Evolutionary conservation across 192 early-diverging fungal genomes (phyloP).

Genomic region (Coemansia umbellata): DNA sequence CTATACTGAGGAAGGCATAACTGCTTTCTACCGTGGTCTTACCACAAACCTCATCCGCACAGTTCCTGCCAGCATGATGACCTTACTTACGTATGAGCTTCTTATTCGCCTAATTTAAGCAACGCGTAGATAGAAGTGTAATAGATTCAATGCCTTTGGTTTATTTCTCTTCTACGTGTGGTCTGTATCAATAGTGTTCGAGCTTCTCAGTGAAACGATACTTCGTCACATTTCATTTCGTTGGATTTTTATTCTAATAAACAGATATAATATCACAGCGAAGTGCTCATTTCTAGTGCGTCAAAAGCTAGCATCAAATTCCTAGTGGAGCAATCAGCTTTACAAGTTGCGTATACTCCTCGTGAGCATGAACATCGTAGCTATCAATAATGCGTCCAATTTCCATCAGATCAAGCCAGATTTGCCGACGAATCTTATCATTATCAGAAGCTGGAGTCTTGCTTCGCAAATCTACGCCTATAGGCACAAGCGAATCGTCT

Average conservation of each 20-base stretch:
- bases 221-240: too few species aligned
- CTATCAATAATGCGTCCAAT: conserved; percentile 8
- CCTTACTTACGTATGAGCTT: conserved; percentile 85
- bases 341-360: conserved; percentile 12
- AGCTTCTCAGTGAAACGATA: too few species aligned
- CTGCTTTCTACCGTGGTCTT: conserved; percentile 86
- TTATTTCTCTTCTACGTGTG: background rate
- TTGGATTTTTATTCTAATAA: too few species aligned
- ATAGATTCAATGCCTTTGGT: too few species aligned
- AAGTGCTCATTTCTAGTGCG: too few species aligned
- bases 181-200: conserved; percentile 4
- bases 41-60: conserved; percentile 82
- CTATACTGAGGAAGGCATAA: conserved; percentile 68
- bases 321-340: conserved; percentile 28
- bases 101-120: conserved; percentile 60
- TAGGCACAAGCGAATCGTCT: conserved; percentile 15
- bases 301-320: background rate
- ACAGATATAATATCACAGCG: too few species aligned
- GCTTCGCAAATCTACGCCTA: conserved; percentile 29
- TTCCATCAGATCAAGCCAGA: conserved; percentile 36
- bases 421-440: conserved; percentile 47
- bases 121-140: too few species aligned
- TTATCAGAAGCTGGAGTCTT: conserved; percentile 21
- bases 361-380: conserved; percentile 11
- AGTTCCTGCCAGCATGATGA: conserved; percentile 82